phyloP scores from a whole-genome alignment of 306 rosid species.

The Chamaecrista fasciculata region DNA sequence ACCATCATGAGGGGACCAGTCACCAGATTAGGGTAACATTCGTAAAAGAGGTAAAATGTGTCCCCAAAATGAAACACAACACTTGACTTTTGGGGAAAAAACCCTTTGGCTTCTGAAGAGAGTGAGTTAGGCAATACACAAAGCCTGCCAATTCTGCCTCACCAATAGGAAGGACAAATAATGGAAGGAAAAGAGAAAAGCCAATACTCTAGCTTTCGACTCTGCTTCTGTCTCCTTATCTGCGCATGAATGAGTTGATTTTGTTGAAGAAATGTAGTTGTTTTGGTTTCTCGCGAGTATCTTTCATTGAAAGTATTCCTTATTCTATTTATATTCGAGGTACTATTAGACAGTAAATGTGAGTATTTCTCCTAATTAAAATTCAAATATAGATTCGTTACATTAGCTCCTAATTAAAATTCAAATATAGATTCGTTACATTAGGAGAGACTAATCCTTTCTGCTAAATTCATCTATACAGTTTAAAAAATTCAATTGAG shows the following conservation, averaged over 20 bases:
- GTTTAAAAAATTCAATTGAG: too few relatives aligned
- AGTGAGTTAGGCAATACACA: constrained; percentile 31
- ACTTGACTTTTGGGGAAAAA: constrained; percentile 27
- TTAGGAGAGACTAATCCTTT: too few relatives aligned
- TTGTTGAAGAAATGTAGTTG: constrained; percentile 5
- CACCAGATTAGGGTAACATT: constrained; percentile 43
- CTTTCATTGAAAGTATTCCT: too few relatives aligned
- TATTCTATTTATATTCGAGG: too few relatives aligned
- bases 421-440: too few relatives aligned
- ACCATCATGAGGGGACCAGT: constrained; percentile 51
- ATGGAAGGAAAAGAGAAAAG: constrained; percentile 18
- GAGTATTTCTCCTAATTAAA: too few relatives aligned
- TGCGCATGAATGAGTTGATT: constrained; percentile 33
- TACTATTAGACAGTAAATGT: too few relatives aligned
- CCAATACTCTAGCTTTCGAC: constrained; percentile 39
- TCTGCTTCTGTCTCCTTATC: constrained; percentile 32
- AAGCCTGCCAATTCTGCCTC: constrained; percentile 37
- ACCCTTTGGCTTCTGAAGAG: constrained; percentile 37
- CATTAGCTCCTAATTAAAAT: too few relatives aligned
- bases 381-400: too few relatives aligned
- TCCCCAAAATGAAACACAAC: constrained; percentile 17
- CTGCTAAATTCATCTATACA: too few relatives aligned
- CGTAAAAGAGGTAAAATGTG: constrained; percentile 16
- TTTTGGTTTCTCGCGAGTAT: too few relatives aligned
- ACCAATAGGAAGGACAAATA: constrained; percentile 11